Percentiles rank a stretch among this genome's conserved stretches.
These are phyloP conservation scores for Calonectria hongkongensis DNA, from an alignment of 2,329 filamentous ascomycete genomes.

Conservation along the genomic window DNA sequence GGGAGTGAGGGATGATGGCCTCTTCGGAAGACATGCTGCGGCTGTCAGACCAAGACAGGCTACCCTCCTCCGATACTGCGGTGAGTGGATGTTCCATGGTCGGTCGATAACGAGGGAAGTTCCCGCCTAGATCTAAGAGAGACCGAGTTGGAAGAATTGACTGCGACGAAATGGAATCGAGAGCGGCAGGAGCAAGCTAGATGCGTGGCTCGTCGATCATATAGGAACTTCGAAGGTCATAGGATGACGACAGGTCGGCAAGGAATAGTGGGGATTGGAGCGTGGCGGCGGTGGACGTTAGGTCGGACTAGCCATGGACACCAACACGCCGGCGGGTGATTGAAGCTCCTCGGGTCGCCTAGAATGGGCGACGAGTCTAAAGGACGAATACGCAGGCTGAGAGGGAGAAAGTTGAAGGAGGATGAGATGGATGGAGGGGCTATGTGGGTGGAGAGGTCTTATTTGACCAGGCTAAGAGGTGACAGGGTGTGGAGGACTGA, in stretches of 20 bases:
- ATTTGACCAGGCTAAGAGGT: constrained; percentile 52
- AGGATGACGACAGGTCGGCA: constrained; percentile 47
- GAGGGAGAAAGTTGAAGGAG: constrained; percentile 48
- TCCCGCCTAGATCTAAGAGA: constrained; percentile 9
- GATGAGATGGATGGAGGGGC: constrained; percentile 57
- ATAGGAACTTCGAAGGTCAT: constrained; percentile 45
- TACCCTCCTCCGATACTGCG: constrained; percentile 64
- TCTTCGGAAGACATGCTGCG: constrained; percentile 66
- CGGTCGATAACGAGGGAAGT: constrained; percentile 56
- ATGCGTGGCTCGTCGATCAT: constrained; percentile 46
- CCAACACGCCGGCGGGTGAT: constrained; percentile 56
- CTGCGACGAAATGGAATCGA: constrained; percentile 30
- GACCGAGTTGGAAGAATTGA: constrained; percentile 35
- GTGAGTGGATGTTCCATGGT: constrained; percentile 68
- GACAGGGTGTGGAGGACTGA: constrained; percentile 53
- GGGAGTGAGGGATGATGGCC: constrained; percentile 55
- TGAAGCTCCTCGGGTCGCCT: constrained; percentile 53
- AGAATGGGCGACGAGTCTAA: constrained; percentile 51
- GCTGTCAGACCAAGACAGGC: constrained; percentile 67
- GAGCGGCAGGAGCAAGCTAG: constrained; percentile 43
- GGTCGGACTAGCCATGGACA: constrained; percentile 54
- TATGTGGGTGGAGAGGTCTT: constrained; percentile 57
- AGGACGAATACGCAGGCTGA: constrained; percentile 49
- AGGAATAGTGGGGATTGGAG: constrained; percentile 53
- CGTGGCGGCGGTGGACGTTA: constrained; percentile 54